Percentiles rank a stretch among this genome's conserved stretches.
Conservation (phyloP, 345 rosid genomes). For the Anastatica hierochuntica region DNA sequence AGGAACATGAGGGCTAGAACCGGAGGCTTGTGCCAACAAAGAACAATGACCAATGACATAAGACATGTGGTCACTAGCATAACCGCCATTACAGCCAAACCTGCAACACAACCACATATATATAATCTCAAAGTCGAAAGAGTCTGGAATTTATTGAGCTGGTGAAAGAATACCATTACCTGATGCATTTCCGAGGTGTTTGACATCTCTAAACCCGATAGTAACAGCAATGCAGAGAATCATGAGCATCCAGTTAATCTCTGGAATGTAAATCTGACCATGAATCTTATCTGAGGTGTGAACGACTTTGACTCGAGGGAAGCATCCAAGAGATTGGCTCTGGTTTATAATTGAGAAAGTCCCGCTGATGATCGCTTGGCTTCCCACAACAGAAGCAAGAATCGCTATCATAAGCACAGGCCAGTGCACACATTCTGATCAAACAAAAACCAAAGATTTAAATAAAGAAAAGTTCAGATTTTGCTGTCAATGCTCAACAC, state of each 20-base stretch:
- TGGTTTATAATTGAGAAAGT: slow-evolving; percentile 98
- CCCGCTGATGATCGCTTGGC: slow-evolving; percentile 98
- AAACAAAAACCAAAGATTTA: slow-evolving; percentile 13
- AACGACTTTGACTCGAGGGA: slow-evolving; percentile 92
- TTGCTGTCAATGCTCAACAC: background rate
- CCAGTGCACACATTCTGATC: slow-evolving; percentile 61
- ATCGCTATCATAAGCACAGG: slow-evolving; percentile 85
- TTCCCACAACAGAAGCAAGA: slow-evolving; percentile 97
- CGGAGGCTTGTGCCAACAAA: slow-evolving; percentile 93
- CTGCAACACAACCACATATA: slow-evolving; percentile 32
- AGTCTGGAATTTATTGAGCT: background rate
- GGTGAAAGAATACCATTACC: slow-evolving; percentile 30
- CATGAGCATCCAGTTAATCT: slow-evolving; percentile 98
- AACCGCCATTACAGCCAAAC: slow-evolving; percentile 95
- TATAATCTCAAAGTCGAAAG: no score
- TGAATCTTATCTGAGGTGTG: slow-evolving; percentile 96
- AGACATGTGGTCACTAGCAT: slow-evolving; percentile 98
- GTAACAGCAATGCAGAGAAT: slow-evolving; percentile 95
- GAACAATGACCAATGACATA: slow-evolving; percentile 75
- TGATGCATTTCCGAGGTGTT: slow-evolving; percentile 95
- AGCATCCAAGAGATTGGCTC: slow-evolving; percentile 97
- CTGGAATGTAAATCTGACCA: slow-evolving; percentile 98
- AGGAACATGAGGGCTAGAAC: slow-evolving; percentile 62
- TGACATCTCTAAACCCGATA: slow-evolving; percentile 91
- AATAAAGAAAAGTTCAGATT: background rate